phyloP scores from a whole-genome alignment of 176 grass and related monocot species.

The Pontederia paniculata region DNA sequence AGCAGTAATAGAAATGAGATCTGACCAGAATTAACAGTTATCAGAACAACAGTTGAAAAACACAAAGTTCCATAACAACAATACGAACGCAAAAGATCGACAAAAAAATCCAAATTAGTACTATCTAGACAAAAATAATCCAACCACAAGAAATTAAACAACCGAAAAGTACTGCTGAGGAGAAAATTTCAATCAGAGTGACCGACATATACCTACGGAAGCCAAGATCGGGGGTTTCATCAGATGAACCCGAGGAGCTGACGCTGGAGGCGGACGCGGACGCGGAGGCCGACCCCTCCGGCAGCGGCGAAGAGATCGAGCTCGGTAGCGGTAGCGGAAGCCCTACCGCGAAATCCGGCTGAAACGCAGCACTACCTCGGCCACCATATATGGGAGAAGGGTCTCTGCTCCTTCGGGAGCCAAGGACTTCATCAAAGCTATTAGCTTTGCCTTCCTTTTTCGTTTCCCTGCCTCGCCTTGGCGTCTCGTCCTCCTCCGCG shows the following conservation, averaged over 20 bases:
- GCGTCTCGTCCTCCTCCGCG: neutral
- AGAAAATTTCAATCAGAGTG: neutral
- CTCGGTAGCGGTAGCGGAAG: constrained; percentile 3
- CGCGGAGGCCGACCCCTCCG: constrained; percentile 17
- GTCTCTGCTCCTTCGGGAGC: constrained; percentile 18
- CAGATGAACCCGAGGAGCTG: constrained; percentile 49
- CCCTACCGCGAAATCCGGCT: neutral
- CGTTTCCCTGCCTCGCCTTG: neutral
- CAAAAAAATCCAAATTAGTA: too few species aligned
- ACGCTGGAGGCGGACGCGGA: constrained; percentile 36
- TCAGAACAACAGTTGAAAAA: too few species aligned
- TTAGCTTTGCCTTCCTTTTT: constrained; percentile 21
- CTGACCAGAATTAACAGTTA: too few species aligned
- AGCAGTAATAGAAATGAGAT: too few species aligned
- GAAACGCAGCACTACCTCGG: neutral
- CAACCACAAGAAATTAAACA: neutral
- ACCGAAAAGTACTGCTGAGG: neutral
- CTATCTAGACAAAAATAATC: neutral
- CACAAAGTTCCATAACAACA: too few species aligned
- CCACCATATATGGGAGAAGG: constrained; percentile 1
- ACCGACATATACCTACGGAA: constrained; percentile 33
- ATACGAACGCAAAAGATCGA: too few species aligned
- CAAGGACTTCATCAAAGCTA: constrained; percentile 53
- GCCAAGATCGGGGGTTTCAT: constrained; percentile 35
- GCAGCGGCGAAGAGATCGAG: neutral